Percentiles rank a stretch among this genome's conserved stretches.
Conservation (phyloP, 345 rosid species). For the Populus deltoides region DNA sequence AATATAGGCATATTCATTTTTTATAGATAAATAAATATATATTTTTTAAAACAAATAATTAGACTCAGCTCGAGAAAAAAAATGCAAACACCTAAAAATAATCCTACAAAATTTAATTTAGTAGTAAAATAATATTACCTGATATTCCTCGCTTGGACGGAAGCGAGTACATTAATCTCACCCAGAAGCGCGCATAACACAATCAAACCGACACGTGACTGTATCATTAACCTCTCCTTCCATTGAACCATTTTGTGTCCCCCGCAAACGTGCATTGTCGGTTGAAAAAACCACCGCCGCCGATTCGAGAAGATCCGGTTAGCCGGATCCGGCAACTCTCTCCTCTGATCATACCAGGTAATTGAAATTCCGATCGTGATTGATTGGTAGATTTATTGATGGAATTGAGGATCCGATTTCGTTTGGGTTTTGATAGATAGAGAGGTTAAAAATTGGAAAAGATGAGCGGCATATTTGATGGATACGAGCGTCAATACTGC, state of each 20-base stretch:
- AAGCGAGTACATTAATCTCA: background rate
- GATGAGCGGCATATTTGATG: constrained; percentile 31
- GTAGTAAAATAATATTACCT: no score
- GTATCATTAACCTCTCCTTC: background rate
- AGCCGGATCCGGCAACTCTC: background rate
- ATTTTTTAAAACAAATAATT: no score
- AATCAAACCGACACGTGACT: background rate
- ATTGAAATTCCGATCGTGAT: background rate
- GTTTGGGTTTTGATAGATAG: background rate
- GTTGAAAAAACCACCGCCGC: background rate
- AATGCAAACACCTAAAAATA: no score
- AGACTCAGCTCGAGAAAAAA: no score
- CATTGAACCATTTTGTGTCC: background rate
- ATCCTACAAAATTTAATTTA: no score
- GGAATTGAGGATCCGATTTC: background rate
- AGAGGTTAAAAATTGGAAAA: background rate
- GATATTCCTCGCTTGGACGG: no score
- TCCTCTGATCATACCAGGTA: background rate
- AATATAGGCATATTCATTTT: no score
- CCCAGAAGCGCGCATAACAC: background rate
- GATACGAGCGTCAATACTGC: constrained; percentile 34
- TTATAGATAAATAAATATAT: no score
- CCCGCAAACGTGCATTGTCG: background rate
- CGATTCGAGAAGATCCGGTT: background rate
- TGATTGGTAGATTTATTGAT: background rate